A percentile compares a stretch with the other conserved stretches of the same genome.
Evolutionary conservation across 768 basidiomycete species (phyloP).

Genomic region (Boletellus ananas): DNA sequence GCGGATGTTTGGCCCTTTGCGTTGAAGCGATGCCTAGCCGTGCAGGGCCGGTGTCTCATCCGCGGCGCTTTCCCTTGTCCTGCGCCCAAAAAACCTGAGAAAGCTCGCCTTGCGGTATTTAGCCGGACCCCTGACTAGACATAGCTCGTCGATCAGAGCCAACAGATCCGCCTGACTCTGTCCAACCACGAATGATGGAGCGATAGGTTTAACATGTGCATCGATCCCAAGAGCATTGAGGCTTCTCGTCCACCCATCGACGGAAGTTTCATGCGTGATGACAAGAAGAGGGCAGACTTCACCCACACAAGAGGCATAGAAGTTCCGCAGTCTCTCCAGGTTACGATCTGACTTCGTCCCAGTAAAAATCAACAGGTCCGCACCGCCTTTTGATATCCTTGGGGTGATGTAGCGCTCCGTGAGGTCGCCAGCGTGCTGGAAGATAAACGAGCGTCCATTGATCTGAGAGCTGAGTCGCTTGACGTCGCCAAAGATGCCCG

Average conservation of each 20-base stretch:
- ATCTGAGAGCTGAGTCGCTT: conserved; percentile 17
- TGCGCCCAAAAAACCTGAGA: conserved; percentile 16
- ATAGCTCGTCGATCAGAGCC: conserved; percentile 18
- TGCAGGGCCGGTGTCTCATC: not conserved
- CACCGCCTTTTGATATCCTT: conserved; percentile 20
- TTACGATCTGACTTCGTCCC: conserved; percentile 13
- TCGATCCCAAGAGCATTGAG: conserved; percentile 11
- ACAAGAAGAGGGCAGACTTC: conserved; percentile 26
- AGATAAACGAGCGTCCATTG: conserved; percentile 23
- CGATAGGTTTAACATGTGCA: conserved; percentile 12
- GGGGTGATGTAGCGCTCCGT: conserved; percentile 12
- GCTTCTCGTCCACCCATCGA: conserved; percentile 8
- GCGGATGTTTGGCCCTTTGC: not conserved
- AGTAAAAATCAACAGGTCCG: conserved; percentile 24
- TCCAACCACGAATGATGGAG: not conserved
- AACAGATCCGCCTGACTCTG: conserved; percentile 2
- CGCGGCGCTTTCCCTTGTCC: conserved; percentile 2
- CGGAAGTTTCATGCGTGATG: conserved; percentile 10
- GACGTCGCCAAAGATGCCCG: conserved; percentile 16
- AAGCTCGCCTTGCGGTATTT: conserved; percentile 13
- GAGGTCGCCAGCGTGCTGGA: conserved; percentile 17
- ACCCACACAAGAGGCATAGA: conserved; percentile 18
- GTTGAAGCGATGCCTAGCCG: not conserved
- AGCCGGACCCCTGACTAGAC: conserved; percentile 21
- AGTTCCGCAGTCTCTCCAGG: conserved; percentile 3